phyloP scores from a whole-genome alignment of 805 yeast species.

The Candida fluviatilis region DNA sequence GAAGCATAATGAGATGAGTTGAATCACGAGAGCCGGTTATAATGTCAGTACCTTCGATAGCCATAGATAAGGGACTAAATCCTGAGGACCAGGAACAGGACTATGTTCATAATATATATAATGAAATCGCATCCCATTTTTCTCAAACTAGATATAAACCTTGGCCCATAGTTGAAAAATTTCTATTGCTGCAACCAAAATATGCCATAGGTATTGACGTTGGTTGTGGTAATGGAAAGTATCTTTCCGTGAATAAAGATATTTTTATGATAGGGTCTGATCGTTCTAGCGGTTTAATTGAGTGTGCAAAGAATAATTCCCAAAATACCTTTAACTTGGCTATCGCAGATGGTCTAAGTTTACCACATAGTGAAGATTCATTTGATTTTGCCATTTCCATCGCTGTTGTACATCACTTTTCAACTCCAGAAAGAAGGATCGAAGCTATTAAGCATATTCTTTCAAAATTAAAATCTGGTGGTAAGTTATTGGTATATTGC shows the following conservation, averaged over 20 bases:
- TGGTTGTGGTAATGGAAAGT: constrained; percentile 98
- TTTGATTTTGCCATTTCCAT: constrained; percentile 88
- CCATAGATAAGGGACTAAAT: constrained; percentile 26
- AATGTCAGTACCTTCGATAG: constrained; percentile 32
- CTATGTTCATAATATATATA: constrained; percentile 88
- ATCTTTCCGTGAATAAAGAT: constrained; percentile 65
- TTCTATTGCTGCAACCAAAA: constrained; percentile 43
- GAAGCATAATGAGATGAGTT: background rate
- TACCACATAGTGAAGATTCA: constrained; percentile 34
- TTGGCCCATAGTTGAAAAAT: constrained; percentile 91
- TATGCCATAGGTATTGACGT: constrained; percentile 84
- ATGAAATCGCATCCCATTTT: constrained; percentile 88
- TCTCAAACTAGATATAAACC: constrained; percentile 94
- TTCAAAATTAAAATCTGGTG: constrained; percentile 52
- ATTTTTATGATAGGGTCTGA: constrained; percentile 73
- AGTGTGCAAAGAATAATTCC: constrained; percentile 52
- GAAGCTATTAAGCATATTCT: constrained; percentile 71
- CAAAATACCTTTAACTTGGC: constrained; percentile 48
- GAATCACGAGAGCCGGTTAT: background rate
- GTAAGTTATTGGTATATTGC: constrained; percentile 78
- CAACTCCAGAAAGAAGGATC: constrained; percentile 75
- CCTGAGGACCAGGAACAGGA: constrained; percentile 64
- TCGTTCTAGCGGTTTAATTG: constrained; percentile 63
- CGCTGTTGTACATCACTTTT: constrained; percentile 94
- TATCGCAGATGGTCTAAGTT: constrained; percentile 75